Conservation (phyloP, 768 basidiomycete genomes). For the Kwoniella mangroviensis region DNA sequence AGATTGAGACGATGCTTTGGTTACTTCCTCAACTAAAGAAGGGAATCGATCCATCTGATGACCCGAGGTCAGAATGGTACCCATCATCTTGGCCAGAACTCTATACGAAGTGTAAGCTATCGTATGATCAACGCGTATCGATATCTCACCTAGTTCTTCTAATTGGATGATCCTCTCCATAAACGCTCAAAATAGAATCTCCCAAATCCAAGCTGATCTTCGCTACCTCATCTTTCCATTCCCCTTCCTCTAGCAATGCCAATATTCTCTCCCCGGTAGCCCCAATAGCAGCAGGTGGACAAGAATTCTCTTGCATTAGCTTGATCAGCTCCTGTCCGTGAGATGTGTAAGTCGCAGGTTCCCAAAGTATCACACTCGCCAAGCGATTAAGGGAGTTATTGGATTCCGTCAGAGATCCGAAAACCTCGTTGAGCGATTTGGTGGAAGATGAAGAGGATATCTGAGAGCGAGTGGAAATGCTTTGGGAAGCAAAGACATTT, state of each 20-base stretch:
- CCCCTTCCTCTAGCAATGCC: slow-evolving; percentile 28
- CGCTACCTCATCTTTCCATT: slow-evolving; percentile 29
- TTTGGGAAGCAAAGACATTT: slow-evolving; percentile 25
- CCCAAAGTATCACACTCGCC: slow-evolving; percentile 12
- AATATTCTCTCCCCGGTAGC: slow-evolving; percentile 52
- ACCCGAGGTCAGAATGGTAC: slow-evolving; percentile 61
- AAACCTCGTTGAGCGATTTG: not conserved
- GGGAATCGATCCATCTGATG: slow-evolving; percentile 47
- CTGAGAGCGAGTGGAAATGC: not conserved
- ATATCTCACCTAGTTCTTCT: slow-evolving; percentile 29
- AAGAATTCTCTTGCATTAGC: slow-evolving; percentile 1
- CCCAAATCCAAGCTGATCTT: slow-evolving; percentile 23
- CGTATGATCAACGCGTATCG: slow-evolving; percentile 59
- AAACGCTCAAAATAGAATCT: slow-evolving; percentile 27
- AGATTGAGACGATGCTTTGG: not conserved
- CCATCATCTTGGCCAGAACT: slow-evolving; percentile 65
- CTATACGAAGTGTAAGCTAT: slow-evolving; percentile 48
- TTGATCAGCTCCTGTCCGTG: slow-evolving; percentile 2
- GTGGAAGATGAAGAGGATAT: slow-evolving; percentile 1
- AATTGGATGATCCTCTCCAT: slow-evolving; percentile 32
- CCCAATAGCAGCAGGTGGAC: slow-evolving; percentile 24
- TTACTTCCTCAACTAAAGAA: slow-evolving; percentile 38
- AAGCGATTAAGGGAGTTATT: not conserved
- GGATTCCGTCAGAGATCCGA: not conserved
- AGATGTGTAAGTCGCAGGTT: not conserved